Percentiles rank a stretch among this genome's conserved stretches.
These are phyloP conservation scores for Mycena capillaripes DNA, from an alignment of 768 basidiomycete genomes.

Conservation along the genomic window DNA sequence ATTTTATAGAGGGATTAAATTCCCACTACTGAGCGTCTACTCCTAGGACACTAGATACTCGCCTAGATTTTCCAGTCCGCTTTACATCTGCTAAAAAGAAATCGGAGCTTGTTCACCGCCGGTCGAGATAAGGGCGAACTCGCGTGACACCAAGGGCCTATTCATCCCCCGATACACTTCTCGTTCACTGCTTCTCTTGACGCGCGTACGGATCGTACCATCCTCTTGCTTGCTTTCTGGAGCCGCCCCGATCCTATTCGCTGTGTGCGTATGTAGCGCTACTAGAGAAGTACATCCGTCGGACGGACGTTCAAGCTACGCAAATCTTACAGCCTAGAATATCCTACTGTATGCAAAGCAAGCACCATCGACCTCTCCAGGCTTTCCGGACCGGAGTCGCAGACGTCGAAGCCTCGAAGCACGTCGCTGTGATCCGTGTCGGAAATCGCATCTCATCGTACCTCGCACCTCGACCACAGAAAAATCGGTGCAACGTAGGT, in stretches of 20 bases:
- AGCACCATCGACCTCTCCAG: neutral
- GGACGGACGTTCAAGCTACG: neutral
- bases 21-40: too few species aligned
- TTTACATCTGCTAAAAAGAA: neutral
- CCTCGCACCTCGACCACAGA: neutral
- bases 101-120: neutral
- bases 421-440: neutral
- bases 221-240: neutral
- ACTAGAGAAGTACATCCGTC: neutral
- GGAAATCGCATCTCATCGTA: neutral
- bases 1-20: too few species aligned
- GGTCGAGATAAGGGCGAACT: neutral
- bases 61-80: too few species aligned
- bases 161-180: neutral
- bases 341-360: neutral
- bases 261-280: neutral
- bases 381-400: conserved; percentile 15
- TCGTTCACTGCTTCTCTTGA: neutral
- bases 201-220: neutral
- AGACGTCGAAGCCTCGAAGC: neutral
- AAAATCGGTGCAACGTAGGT: neutral
- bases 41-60: too few species aligned
- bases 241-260: neutral
- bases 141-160: too few species aligned
- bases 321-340: too few species aligned